Conservation (phyloP, 2,329 filamentous ascomycete genomes). For the Exophiala dermatitidis region DNA sequence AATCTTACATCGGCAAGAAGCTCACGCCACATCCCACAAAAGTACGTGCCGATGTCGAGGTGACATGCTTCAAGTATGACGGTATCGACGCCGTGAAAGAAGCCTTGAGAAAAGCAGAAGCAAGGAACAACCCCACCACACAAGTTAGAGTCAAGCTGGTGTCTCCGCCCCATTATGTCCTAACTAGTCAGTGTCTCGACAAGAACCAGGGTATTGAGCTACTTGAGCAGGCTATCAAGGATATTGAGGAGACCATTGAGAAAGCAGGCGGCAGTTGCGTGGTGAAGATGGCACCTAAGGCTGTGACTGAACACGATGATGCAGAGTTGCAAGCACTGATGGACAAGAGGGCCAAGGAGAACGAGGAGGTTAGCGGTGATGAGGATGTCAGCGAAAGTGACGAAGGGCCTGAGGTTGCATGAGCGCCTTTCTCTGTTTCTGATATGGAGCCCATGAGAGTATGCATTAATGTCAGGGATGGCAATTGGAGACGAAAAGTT, state of each 20-base stretch:
- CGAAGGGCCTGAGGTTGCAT: conserved; percentile 52
- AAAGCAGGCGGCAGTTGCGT: conserved; percentile 69
- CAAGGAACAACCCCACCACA: conserved; percentile 81
- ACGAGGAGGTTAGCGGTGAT: conserved; percentile 94
- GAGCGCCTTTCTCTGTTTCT: neutral
- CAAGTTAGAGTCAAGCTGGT: conserved; percentile 98
- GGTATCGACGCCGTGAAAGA: conserved; percentile 97
- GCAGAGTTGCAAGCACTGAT: conserved; percentile 94
- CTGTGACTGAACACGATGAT: conserved; percentile 96
- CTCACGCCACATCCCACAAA: conserved; percentile 98
- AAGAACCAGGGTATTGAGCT: conserved; percentile 78
- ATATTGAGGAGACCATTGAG: conserved; percentile 75
- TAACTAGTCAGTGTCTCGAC: conserved; percentile 92
- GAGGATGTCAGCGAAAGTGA: conserved; percentile 95
- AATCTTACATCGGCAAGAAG: conserved; percentile 93
- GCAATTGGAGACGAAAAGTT: neutral
- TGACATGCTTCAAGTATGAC: conserved; percentile 91
- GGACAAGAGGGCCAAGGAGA: conserved; percentile 98
- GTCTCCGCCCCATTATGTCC: conserved; percentile 92
- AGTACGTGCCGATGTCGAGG: conserved; percentile 94
- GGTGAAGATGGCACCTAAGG: conserved; percentile 98
- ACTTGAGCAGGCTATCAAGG: conserved; percentile 81
- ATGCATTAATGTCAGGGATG: neutral
- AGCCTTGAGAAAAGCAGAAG: conserved; percentile 83
- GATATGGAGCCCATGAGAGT: neutral